Base-by-base conservation (phyloP, 106 monocot genomes). In the Vanilla planifolia region DNA sequence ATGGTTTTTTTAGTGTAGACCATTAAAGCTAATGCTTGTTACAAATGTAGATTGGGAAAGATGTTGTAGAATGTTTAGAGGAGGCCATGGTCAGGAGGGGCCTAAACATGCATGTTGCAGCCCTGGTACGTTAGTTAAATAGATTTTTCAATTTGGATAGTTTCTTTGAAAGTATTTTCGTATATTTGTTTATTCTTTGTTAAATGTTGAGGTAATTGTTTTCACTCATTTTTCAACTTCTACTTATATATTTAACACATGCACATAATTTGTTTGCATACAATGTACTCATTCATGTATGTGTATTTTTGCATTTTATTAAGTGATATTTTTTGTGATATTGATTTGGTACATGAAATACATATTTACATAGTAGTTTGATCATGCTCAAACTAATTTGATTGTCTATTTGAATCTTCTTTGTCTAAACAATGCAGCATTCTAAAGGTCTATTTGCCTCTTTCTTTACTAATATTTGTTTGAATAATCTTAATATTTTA, bases 41-140 rank as follows among this genome's bases (percentile, higher is more conserved):
- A 72, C 43, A 32, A 4, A 61, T 64, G 43, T 33, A 98, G 98
- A 75, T 85, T 75, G 91, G 77, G 27, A 81, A 71, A 65, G 92
- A 98, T 80, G 77, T 98, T 43, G 35, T 75, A n/a, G 73, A 61
- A 40, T 82, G 81, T 62, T 77, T 98, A 71, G 74, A 85, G 37
- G 77, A 88, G 60, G 91, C 91, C 2, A 71, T 98, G 79, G 51
- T 26, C 8, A 85, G 68, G 32, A 66, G 56, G 17, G 98, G 98
- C 32, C 58, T 92, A 37, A 70, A 75, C 67, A 82, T 92, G 79
- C 81, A 52, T 24, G 88, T 98, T 35, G 63, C 84, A 20, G 96
- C 77, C 63, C 69, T 98, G 87, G 96, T 98, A 91, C 32, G 78
- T 62, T 68, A 34, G 57, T 15, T 57, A 53, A 53, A 53, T 21